Conservation (phyloP, 202 grass and related monocot genomes). For the Cymbopogon flexuosus region DNA sequence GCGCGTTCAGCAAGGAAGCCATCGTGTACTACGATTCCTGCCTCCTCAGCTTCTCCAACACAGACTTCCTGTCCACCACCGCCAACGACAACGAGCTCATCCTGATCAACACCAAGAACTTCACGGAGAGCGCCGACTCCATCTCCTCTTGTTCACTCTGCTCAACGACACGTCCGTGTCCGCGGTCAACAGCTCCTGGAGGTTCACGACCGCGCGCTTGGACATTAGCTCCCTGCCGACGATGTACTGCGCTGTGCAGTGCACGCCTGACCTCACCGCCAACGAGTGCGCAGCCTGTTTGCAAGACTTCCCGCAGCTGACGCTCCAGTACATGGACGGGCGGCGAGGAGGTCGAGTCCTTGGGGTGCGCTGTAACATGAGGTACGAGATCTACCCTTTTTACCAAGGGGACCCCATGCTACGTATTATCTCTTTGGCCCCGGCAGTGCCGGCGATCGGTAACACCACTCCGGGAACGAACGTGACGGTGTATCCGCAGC, state of each 20-base stretch:
- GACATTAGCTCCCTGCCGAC: slow-evolving; percentile 21
- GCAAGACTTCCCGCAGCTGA: neutral
- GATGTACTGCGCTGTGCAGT: slow-evolving; percentile 44
- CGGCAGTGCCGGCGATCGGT: neutral
- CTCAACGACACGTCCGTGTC: neutral
- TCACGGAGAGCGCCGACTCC: neutral
- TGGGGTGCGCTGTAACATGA: slow-evolving; percentile 30
- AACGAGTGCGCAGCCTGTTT: slow-evolving; percentile 13
- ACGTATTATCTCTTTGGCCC: neutral
- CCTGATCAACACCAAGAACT: slow-evolving; percentile 19
- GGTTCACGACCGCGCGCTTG: slow-evolving; percentile 29
- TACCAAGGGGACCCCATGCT: slow-evolving; percentile 8
- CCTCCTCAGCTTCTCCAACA: slow-evolving; percentile 42
- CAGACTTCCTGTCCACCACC: slow-evolving; percentile 7
- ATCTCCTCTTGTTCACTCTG: neutral
- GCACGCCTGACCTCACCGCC: slow-evolving; percentile 31
- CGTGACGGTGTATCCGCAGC: neutral
- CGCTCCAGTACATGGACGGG: neutral
- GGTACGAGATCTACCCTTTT: slow-evolving; percentile 50
- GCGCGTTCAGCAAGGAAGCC: slow-evolving; percentile 24
- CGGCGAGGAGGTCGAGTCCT: slow-evolving; percentile 25
- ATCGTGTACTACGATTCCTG: slow-evolving; percentile 38
- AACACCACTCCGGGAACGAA: neutral
- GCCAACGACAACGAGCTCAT: neutral
- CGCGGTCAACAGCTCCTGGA: neutral